A percentile compares a stretch with the other conserved stretches of the same genome.
These are phyloP conservation scores for Sugiyamaella qingdaonensis DNA, from an alignment of 805 yeast genomes.

Conservation along the genomic window DNA sequence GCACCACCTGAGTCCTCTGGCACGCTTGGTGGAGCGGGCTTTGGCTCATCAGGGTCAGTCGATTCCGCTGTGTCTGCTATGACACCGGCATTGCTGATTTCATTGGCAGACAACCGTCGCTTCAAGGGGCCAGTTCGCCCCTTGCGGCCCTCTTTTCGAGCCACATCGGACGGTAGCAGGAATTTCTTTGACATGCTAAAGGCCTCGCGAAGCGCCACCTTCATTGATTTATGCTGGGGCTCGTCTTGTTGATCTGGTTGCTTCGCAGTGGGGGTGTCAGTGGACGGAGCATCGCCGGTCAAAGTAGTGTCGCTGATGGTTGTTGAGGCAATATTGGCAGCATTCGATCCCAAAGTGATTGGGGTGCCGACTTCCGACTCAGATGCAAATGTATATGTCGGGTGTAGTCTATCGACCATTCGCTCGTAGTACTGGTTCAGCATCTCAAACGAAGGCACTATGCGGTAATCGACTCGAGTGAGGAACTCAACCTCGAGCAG, in stretches of 20 bases:
- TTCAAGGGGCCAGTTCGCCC: slow-evolving; percentile 3
- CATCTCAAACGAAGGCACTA: slow-evolving; percentile 47
- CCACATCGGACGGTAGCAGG: slow-evolving; percentile 13
- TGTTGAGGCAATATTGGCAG: neutral
- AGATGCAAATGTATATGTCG: slow-evolving; percentile 20
- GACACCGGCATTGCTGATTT: neutral
- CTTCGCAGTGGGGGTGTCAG: neutral
- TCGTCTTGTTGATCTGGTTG: neutral
- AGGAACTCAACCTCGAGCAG: slow-evolving; percentile 85
- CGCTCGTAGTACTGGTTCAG: slow-evolving; percentile 34
- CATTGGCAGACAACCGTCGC: slow-evolving; percentile 6
- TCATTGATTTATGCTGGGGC: slow-evolving; percentile 8
- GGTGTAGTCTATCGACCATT: slow-evolving; percentile 29
- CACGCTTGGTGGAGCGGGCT: no score
- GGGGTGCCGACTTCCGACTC: slow-evolving; percentile 3
- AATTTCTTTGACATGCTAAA: slow-evolving; percentile 7
- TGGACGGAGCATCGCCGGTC: neutral
- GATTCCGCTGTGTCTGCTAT: neutral
- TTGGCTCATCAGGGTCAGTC: no score
- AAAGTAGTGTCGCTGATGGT: neutral
- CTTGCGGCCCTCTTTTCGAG: slow-evolving; percentile 11
- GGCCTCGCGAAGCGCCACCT: slow-evolving; percentile 6
- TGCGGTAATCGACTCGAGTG: slow-evolving; percentile 71
- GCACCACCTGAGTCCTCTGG: no score
- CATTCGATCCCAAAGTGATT: neutral